Evolutionary conservation across 192 early-diverging fungal genomes (phyloP).

Genomic region (Radiomyces spectabilis): DNA sequence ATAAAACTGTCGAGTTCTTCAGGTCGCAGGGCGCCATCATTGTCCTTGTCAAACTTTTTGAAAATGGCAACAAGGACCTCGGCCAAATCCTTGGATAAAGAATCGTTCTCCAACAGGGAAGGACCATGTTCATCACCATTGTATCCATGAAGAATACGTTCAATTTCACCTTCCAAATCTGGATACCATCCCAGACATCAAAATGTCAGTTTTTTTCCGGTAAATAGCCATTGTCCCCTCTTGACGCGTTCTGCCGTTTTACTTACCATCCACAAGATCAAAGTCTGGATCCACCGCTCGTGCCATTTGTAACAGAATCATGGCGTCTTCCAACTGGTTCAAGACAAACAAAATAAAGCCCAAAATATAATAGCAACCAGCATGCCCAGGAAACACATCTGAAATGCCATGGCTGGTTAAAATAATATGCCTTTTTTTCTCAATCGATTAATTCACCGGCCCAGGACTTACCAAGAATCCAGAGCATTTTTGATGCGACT

Average conservation of each 20-base stretch:
- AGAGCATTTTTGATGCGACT: conserved; percentile 40
- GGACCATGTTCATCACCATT: conserved; percentile 24
- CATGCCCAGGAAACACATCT: conserved; percentile 45
- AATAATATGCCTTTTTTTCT: too few relatives aligned
- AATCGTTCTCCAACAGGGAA: conserved; percentile 27
- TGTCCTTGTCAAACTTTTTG: conserved; percentile 38
- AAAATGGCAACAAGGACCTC: conserved; percentile 37
- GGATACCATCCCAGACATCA: not conserved
- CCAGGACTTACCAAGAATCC: conserved; percentile 33
- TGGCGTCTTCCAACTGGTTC: conserved; percentile 43
- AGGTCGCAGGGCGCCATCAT: conserved; percentile 33
- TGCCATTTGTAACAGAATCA: conserved; percentile 41
- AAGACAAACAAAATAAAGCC: conserved; percentile 44
- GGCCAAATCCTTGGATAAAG: conserved; percentile 26
- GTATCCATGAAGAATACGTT: conserved; percentile 39
- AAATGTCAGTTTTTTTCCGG: not conserved
- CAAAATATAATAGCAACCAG: conserved; percentile 45
- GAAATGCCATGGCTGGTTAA: too few relatives aligned
- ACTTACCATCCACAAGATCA: conserved; percentile 41
- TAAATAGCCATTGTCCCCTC: not conserved
- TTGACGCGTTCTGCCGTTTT: not conserved
- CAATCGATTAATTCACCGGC: too few relatives aligned
- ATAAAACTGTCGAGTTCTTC: conserved; percentile 40
- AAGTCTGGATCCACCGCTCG: conserved; percentile 41
- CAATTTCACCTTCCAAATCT: conserved; percentile 42